Evolutionary conservation across 257 asterid species (phyloP), one percentile per base, ranked within the genome.

Genomic region (Solanum gracilifrons): DNA sequence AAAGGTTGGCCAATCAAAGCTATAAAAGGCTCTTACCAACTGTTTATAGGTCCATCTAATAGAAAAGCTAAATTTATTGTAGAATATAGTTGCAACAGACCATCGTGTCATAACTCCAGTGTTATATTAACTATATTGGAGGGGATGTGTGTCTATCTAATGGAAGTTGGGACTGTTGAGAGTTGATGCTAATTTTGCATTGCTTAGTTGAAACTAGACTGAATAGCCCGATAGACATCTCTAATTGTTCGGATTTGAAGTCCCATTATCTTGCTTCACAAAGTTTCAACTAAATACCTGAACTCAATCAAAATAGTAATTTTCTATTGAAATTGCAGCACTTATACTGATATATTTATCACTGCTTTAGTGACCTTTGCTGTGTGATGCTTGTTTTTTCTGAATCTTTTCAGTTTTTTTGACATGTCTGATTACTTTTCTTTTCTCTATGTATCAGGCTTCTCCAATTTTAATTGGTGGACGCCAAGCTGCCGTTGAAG

Each of bases 401-500:
- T 68, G 20, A n/a, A 48, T 41, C 3, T 3, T 71, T 86, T 85
- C 66, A 13, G 71, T 13, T 73, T 74, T 27, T 27, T 85, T 77
- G 29, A 7, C 41, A 77, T 84, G 1, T 58, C 87, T 58, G 85
- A 68, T 55, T 58, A 73, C 84, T 48, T 9, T 29, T 33, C 66
- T 12, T 46, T 36, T 55, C 43, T 87, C 29, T 74, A 71, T 80
- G 71, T 89, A 48, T 87, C 92, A 95, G 99, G 98, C 97, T 89
- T 96, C 99, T 87, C 98, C 99, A 5, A 90, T 96, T 86, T 11
- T 82, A 75, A 86, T 96, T 89, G 94, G 97, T 87, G 97, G 92
- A 13, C 93, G 98, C 77, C 95, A 93, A 87, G 93, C 91, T 21
- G 82, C 90, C 77, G 94, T 95, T 37, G 99, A 96, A 92, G 98